A percentile compares a stretch with the other conserved stretches of the same genome.
phyloP scores from a whole-genome alignment of 202 grass and related monocot species.

The Miscanthus sacchariflorus region DNA sequence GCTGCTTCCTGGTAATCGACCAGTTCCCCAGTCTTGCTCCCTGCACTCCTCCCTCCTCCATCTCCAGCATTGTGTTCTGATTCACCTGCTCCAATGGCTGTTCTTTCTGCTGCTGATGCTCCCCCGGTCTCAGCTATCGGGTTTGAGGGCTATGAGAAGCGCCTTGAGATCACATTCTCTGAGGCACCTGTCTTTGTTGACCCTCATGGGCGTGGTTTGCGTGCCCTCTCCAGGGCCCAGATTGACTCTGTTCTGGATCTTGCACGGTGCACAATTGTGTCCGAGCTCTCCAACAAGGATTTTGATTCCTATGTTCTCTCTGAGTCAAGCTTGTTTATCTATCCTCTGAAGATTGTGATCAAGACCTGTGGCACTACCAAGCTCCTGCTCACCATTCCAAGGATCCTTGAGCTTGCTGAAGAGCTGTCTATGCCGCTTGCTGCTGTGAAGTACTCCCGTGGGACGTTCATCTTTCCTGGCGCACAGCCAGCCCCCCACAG shows the following conservation, averaged over 20 bases:
- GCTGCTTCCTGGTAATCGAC: slow-evolving; percentile 76
- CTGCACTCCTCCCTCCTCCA: slow-evolving; percentile 49
- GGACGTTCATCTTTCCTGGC: slow-evolving; percentile 86
- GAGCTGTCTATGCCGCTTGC: slow-evolving; percentile 77
- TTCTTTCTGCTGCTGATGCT: slow-evolving; percentile 53
- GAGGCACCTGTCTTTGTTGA: slow-evolving; percentile 81
- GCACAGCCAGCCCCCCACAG: slow-evolving; percentile 93
- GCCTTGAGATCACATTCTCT: slow-evolving; percentile 88
- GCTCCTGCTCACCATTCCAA: slow-evolving; percentile 92
- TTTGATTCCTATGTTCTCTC: slow-evolving; percentile 97
- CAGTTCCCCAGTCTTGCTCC: slow-evolving; percentile 58
- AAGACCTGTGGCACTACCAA: slow-evolving; percentile 99
- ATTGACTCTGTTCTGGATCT: slow-evolving; percentile 94
- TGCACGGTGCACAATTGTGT: slow-evolving; percentile 93
- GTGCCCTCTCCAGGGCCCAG: slow-evolving; percentile 78
- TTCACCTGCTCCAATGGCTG: slow-evolving; percentile 67
- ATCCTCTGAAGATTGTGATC: slow-evolving; percentile 79
- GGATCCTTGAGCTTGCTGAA: slow-evolving; percentile 81
- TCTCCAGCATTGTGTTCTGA: slow-evolving; percentile 37
- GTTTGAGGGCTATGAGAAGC: slow-evolving; percentile 99
- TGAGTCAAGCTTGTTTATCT: slow-evolving; percentile 96
- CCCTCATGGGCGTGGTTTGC: slow-evolving; percentile 74
- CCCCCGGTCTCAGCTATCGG: slow-evolving; percentile 68
- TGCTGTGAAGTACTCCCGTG: slow-evolving; percentile 90
- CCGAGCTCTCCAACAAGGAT: slow-evolving; percentile 91